phyloP scores from a whole-genome alignment of 305 asterid species.

The Caryopteris hybrid region DNA sequence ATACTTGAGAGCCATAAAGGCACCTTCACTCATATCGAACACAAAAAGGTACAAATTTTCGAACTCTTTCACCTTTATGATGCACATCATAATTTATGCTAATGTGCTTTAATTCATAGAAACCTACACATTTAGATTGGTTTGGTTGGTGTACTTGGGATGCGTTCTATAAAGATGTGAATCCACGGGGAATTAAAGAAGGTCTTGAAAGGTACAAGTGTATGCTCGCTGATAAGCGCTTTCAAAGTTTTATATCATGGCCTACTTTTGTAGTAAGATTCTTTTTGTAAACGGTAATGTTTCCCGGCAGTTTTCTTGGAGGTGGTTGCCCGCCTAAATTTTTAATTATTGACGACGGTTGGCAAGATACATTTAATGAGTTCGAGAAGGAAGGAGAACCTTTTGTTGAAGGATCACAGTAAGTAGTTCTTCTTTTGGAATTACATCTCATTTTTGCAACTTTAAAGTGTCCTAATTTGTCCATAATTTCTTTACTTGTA shows the following conservation, averaged over 20 bases:
- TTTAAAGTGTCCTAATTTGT: neutral
- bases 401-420: conserved; percentile 32
- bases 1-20: conserved; percentile 44
- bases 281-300: neutral
- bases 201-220: conserved; percentile 38
- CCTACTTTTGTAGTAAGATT: neutral
- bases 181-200: conserved; percentile 36
- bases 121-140: conserved; percentile 46
- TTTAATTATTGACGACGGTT: conserved; percentile 44
- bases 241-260: neutral
- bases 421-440: conserved; percentile 15
- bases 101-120: conserved; percentile 17
- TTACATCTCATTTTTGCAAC: neutral
- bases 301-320: conserved; percentile 25
- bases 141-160: conserved; percentile 63
- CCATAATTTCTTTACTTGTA: conserved; percentile 10
- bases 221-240: neutral
- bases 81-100: neutral
- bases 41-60: conserved; percentile 33
- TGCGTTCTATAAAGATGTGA: conserved; percentile 45
- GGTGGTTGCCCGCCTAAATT: conserved; percentile 43
- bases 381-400: conserved; percentile 36
- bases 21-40: conserved; percentile 31
- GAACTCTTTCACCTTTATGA: neutral
- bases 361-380: conserved; percentile 47